Base-by-base conservation (phyloP, 306 rosid genomes). In the Oemleria cerasiformis region DNA sequence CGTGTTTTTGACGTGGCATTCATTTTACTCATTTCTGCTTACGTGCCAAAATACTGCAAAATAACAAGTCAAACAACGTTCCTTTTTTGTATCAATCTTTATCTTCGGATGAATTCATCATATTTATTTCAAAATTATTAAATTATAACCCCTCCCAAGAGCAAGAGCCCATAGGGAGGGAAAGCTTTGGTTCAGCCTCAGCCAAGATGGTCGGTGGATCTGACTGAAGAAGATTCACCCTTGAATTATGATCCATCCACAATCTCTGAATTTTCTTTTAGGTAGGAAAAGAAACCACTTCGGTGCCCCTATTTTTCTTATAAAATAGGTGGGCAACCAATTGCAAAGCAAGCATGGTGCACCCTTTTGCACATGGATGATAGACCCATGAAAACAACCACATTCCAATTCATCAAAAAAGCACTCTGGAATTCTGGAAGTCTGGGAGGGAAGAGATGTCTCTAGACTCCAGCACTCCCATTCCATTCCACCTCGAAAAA, bases 151-250 rank as follows among this genome's bases (percentile, higher is more conserved):
- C 17, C 36, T 1, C 36, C 36, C 36, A 30, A 30, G 36, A 30
- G 36, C 36, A 30, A 30, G 36, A 30, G 36, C 4, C 38, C 12
- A 9, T 9, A 41, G 50, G 5, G 14, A 41, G 3, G 36, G 6
- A 63, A 19, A 40, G 36, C 21, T 58, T 30, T 30, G 36, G 36
- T 30, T 30, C 36, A 30, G 2, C 36, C 3, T 53, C 2, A 19
- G 64, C 17, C 13, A 3, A 55, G 41, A 14, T 39, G 73, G 73
- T 70, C 55, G 54, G 65, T 9, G 50, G 73, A 53, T 68, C 63
- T 15, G 9, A 2, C 20, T 30, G 36, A 30, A 30, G 36, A 30
- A n/a, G n/a, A n/a, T n/a, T n/a, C n/a, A n/a, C n/a, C n/a, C n/a
- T n/a, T n/a, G n/a, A n/a, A n/a, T n/a, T 30, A 2, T 1, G 36